Evolutionary conservation across 192 early-diverging fungal species (phyloP).

Genomic region (Chytriomyces hyalinus): DNA sequence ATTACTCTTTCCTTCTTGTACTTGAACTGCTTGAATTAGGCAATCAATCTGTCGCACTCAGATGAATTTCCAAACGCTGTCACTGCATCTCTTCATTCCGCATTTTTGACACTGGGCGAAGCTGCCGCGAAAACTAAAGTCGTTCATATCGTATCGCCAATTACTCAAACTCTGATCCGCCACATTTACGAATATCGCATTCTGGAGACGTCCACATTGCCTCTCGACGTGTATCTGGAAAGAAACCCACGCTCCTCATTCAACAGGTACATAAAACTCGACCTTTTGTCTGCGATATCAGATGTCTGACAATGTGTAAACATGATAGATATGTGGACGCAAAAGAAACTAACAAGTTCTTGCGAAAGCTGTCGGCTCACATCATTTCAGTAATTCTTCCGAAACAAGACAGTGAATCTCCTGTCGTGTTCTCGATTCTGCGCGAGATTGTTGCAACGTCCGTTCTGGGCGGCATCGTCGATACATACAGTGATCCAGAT

Average conservation of each 20-base stretch:
- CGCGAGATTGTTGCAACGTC: conserved; percentile 56
- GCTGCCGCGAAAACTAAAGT: conserved; percentile 23
- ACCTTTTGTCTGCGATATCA: not conserved
- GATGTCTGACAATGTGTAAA: not conserved
- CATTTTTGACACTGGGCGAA: conserved; percentile 32
- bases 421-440: conserved; percentile 46
- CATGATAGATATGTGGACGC: conserved; percentile 7
- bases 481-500: conserved; percentile 44
- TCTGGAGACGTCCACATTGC: conserved; percentile 38
- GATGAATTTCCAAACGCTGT: conserved; percentile 46
- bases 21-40: too few relatives aligned
- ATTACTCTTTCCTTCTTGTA: too few relatives aligned
- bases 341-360: conserved; percentile 25
- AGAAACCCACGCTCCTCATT: conserved; percentile 41
- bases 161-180: conserved; percentile 37
- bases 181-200: conserved; percentile 51
- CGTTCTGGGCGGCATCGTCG: conserved; percentile 48
- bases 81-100: conserved; percentile 23
- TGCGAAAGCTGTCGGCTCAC: conserved; percentile 43
- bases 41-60: conserved; percentile 47
- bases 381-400: conserved; percentile 42
- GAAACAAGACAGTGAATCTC: conserved; percentile 38
- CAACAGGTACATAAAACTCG: not conserved
- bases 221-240: conserved; percentile 40
- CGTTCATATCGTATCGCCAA: conserved; percentile 32